Percentiles rank a stretch among this genome's conserved stretches.
Conservation (phyloP, 805 yeast species). For the Yarrowia sp. region DNA sequence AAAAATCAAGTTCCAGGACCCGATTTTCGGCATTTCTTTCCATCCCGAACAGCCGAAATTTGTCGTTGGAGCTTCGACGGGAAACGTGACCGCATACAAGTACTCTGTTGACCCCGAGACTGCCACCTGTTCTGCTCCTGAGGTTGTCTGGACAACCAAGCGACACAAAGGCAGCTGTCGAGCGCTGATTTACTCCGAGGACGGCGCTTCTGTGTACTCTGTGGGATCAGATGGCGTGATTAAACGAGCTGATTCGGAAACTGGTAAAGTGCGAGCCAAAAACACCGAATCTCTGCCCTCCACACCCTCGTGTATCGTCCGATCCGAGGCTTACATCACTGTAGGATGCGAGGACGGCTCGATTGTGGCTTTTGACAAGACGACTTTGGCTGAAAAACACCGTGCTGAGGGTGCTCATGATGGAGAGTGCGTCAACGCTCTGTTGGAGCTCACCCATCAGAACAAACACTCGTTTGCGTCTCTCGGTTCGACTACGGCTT, state of each 20-base stretch:
- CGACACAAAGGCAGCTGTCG: slow-evolving; percentile 92
- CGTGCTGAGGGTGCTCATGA: slow-evolving; percentile 67
- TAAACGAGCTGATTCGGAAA: slow-evolving; percentile 71
- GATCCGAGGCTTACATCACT: slow-evolving; percentile 49
- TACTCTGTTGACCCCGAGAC: slow-evolving; percentile 62
- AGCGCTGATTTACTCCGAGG: slow-evolving; percentile 67
- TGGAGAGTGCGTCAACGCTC: slow-evolving; percentile 70
- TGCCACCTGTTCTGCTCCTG: slow-evolving; percentile 40
- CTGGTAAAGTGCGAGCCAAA: slow-evolving; percentile 79
- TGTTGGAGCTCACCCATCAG: slow-evolving; percentile 70
- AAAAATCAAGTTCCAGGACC: slow-evolving; percentile 48
- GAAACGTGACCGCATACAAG: slow-evolving; percentile 67
- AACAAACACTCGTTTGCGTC: slow-evolving; percentile 82
- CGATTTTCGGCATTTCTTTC: slow-evolving; percentile 73
- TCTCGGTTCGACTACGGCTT: slow-evolving; percentile 80
- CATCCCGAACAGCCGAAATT: slow-evolving; percentile 76
- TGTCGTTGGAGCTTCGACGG: slow-evolving; percentile 80
- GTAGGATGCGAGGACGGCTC: slow-evolving; percentile 74
- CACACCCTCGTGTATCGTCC: slow-evolving; percentile 46
- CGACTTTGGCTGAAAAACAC: slow-evolving; percentile 59
- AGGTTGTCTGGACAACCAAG: slow-evolving; percentile 75
- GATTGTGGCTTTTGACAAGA: slow-evolving; percentile 66
- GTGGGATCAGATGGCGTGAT: slow-evolving; percentile 82
- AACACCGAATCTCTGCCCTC: slow-evolving; percentile 46
- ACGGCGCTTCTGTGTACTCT: slow-evolving; percentile 65